Conservation (phyloP, 2,329 filamentous ascomycete genomes). For the Fonsecaea erecta region DNA sequence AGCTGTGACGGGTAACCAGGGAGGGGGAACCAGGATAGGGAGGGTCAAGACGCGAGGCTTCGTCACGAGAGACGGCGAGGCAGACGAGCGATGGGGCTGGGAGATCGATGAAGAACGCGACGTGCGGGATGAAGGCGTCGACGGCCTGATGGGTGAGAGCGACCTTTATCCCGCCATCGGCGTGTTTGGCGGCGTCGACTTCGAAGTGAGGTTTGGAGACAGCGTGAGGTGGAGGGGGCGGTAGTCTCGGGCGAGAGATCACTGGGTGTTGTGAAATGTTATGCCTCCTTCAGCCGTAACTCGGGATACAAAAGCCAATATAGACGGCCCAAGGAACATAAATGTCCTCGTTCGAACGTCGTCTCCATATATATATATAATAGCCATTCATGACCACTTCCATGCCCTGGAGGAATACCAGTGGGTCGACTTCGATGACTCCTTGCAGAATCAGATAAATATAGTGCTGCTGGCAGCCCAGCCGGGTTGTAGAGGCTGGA, state of each 20-base stretch:
- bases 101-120: conserved; percentile 65
- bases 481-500: too few relatives aligned
- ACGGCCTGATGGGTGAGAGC: conserved; percentile 71
- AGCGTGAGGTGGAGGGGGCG: conserved; percentile 29
- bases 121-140: conserved; percentile 57
- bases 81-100: conserved; percentile 55
- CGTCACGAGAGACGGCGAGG: conserved; percentile 62
- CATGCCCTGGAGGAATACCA: too few relatives aligned
- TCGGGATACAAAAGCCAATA: too few relatives aligned
- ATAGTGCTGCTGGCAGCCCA: too few relatives aligned
- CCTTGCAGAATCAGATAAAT: too few relatives aligned
- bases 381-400: too few relatives aligned
- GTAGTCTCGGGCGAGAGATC: not conserved
- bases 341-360: too few relatives aligned
- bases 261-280: too few relatives aligned
- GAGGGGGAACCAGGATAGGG: conserved; percentile 8
- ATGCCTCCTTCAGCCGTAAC: too few relatives aligned
- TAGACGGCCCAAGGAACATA: too few relatives aligned
- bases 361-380: too few relatives aligned
- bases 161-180: conserved; percentile 66
- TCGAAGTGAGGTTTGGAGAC: conserved; percentile 59
- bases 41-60: conserved; percentile 50
- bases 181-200: conserved; percentile 65
- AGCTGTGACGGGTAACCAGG: conserved; percentile 17
- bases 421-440: too few relatives aligned